These are phyloP conservation scores for Blepharisma stoltei DNA, from an alignment of 73 alveolate species.

Conservation along the genomic window DNA sequence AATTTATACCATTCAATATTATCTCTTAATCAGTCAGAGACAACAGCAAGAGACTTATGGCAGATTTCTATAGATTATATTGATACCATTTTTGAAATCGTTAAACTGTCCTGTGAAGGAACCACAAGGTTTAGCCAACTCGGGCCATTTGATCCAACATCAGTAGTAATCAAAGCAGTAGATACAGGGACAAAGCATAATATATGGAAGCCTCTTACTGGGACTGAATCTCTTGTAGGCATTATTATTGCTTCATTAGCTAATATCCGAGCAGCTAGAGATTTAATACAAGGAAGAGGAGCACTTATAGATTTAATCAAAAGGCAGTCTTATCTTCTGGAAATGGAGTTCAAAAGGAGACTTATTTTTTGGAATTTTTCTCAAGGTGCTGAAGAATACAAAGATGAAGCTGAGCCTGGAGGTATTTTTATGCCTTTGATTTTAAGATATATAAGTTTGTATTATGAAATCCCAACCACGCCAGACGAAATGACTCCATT, in stretches of 20 bases:
- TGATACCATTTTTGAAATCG: background rate
- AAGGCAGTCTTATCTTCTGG: background rate
- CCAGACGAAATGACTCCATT: slow-evolving; percentile 14
- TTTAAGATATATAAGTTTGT: background rate
- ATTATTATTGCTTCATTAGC: background rate
- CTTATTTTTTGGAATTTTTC: slow-evolving; percentile 19
- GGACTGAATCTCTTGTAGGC: slow-evolving; percentile 10
- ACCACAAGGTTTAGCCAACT: slow-evolving; percentile 7
- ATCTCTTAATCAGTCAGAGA: background rate
- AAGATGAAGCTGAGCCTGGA: slow-evolving; percentile 25
- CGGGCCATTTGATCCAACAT: slow-evolving; percentile 16
- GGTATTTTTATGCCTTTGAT: slow-evolving; percentile 14
- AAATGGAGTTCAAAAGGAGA: slow-evolving; percentile 25
- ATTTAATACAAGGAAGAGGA: background rate
- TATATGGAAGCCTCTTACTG: slow-evolving; percentile 5
- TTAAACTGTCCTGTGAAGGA: slow-evolving; percentile 11
- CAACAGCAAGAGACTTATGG: slow-evolving; percentile 21
- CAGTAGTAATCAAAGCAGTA: slow-evolving; percentile 1
- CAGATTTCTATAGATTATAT: slow-evolving; percentile 16
- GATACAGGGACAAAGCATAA: slow-evolving; percentile 11
- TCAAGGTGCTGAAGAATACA: slow-evolving; percentile 26
- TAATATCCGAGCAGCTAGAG: background rate
- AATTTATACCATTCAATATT: slow-evolving; percentile 22
- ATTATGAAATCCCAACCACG: slow-evolving; percentile 16
- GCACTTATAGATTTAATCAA: slow-evolving; percentile 16